Evolutionary conservation across 148 eudicot genomes (phyloP).

Genomic region (Pouteria glomerata): DNA sequence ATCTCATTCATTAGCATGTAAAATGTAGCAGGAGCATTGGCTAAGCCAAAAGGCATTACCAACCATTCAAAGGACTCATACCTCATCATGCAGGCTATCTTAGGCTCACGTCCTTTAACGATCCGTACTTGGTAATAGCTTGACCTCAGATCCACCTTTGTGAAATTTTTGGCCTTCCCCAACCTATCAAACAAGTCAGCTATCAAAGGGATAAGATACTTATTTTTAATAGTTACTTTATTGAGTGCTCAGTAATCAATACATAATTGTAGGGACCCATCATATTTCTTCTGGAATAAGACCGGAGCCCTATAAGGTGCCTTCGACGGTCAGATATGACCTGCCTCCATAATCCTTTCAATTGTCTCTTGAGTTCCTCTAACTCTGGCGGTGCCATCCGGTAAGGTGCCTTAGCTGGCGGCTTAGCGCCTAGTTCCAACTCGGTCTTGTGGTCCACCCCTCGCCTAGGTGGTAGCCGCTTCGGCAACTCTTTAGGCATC

Average conservation of each 20-base stretch:
- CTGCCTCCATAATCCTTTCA: neutral
- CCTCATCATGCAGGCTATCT: neutral
- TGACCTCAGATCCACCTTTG: neutral
- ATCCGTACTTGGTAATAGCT: neutral
- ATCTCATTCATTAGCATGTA: neutral
- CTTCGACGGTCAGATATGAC: neutral
- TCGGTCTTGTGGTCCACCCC: neutral
- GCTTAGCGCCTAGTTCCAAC: neutral
- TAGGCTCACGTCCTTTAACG: neutral
- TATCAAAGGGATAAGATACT: conserved; percentile 1
- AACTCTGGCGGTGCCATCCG: neutral
- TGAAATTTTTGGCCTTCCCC: neutral
- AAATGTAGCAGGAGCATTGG: neutral
- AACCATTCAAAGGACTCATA: neutral
- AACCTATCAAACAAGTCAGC: neutral
- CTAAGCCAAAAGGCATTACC: conserved; percentile 1
- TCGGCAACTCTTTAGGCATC: neutral
- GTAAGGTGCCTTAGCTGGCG: neutral
- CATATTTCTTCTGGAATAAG: neutral
- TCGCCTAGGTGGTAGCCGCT: neutral
- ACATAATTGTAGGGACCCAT: neutral
- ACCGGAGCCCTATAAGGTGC: neutral
- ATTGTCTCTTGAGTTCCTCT: neutral
- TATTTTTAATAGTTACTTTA: conserved; percentile 2
- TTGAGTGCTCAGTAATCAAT: neutral